Evolutionary conservation across 2,329 filamentous ascomycete genomes (phyloP).

Genomic region (Phialophora tarda): DNA sequence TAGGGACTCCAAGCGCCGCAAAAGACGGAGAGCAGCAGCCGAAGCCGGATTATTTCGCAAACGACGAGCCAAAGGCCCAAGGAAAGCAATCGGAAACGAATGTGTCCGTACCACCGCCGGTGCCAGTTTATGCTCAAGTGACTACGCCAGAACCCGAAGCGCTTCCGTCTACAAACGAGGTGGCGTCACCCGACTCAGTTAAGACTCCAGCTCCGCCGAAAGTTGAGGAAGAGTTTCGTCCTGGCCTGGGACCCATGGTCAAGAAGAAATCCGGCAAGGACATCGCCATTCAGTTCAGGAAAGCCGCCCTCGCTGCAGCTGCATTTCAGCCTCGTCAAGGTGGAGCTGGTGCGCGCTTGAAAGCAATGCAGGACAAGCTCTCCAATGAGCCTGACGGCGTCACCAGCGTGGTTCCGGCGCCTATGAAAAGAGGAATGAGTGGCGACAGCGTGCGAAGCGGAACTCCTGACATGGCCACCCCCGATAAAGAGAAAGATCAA

Average conservation of each 20-base stretch:
- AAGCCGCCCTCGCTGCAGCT: slow-evolving; percentile 73
- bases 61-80: slow-evolving; percentile 17
- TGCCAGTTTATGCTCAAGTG: slow-evolving; percentile 13
- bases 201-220: slow-evolving; percentile 52
- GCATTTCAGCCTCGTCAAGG: slow-evolving; percentile 87
- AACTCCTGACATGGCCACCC: slow-evolving; percentile 39
- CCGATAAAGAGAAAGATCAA: slow-evolving; percentile 42
- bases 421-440: slow-evolving; percentile 55
- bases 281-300: slow-evolving; percentile 76
- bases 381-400: slow-evolving; percentile 83
- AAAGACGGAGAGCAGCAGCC: slow-evolving; percentile 40
- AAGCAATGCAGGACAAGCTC: slow-evolving; percentile 63
- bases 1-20: slow-evolving; percentile 45
- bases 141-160: slow-evolving; percentile 17
- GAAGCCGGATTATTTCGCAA: slow-evolving; percentile 26
- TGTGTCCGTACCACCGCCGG: slow-evolving; percentile 15
- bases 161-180: slow-evolving; percentile 23
- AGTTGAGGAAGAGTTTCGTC: slow-evolving; percentile 64
- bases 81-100: slow-evolving; percentile 14
- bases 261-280: slow-evolving; percentile 74
- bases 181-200: slow-evolving; percentile 34
- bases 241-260: slow-evolving; percentile 88
- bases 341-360: slow-evolving; percentile 79
- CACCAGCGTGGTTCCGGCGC: slow-evolving; percentile 83
- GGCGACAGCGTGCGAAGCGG: slow-evolving; percentile 47